Evolutionary conservation across 2,329 filamentous ascomycete species (phyloP), one percentile per base, ranked within the genome.

Genomic region (Colletotrichum sp.): DNA sequence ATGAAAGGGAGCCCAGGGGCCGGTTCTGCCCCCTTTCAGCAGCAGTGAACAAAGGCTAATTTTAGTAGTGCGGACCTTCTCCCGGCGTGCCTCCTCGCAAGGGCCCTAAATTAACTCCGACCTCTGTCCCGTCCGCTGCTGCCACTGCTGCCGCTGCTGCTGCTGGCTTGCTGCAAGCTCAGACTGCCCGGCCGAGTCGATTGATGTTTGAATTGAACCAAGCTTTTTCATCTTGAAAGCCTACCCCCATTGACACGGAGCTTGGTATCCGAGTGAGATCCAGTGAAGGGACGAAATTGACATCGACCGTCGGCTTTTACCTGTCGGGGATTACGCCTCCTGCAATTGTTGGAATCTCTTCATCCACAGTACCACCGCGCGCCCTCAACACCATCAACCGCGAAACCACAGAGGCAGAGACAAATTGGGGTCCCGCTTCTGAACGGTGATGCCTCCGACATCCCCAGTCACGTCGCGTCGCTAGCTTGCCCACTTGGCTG

Each of bases 191-290:
- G 13, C 57, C 16, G 24, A 10, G 39, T 57, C 34, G 24, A 32
- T 64, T 26, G 62, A 68, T 68, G 69, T 72, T 44, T 63, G 39
- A 55, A 63, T 72, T 64, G 62, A 72, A 65, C 63, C n/a, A 66
- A 68, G 69, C 72, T 71, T 72, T 71, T 32, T 64, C 64, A 32
- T 68, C 63, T 68, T 48, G 69, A 64, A 64, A 44, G 44, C 44
- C 22, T 13, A 18, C 34, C 64, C 52, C 55, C 63, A 28, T 68
- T 69, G 71, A 60, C 26, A 64, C 44, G 22, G 55, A 64, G 18
- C 32, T 48, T 55, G 18, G 22, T 28, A 75, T 59, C 48, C 52
- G 52, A 22, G 57, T 48, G 16, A 62, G 24, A 24, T 34, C 44
- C 44, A 52, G 44, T 52, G 44, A 52, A 52, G 26, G 22, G 55